Evolutionary conservation across 1,284 basidiomycete genomes (phyloP).

Genomic region (Stereum hirsutum): DNA sequence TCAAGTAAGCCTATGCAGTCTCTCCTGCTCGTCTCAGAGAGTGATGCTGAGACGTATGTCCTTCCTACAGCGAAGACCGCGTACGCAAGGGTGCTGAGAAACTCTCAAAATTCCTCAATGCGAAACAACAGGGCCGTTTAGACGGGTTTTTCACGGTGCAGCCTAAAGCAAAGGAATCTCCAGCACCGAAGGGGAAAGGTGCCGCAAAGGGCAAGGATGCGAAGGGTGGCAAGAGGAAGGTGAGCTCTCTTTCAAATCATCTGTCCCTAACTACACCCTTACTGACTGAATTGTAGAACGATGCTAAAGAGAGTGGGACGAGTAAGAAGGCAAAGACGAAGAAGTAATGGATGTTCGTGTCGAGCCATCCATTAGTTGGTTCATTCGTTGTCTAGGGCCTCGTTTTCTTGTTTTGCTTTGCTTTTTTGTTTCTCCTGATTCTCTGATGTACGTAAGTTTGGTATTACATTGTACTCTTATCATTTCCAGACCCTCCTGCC

Average conservation of each 20-base stretch:
- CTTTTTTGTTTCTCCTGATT: too few relatives aligned
- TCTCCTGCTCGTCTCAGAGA: constrained; percentile 1
- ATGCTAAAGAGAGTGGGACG: constrained; percentile 11
- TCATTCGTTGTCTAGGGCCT: too few relatives aligned
- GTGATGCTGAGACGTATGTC: too few relatives aligned
- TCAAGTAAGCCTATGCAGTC: constrained; percentile 57
- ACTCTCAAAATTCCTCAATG: constrained; percentile 76
- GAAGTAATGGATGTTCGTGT: background rate
- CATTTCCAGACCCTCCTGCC: too few relatives aligned
- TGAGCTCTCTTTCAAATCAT: constrained; percentile 15
- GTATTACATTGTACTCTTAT: too few relatives aligned
- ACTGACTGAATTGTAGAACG: too few relatives aligned
- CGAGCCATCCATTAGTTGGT: too few relatives aligned
- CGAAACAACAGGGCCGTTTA: constrained; percentile 93
- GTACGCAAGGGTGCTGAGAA: constrained; percentile 95
- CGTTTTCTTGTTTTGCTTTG: too few relatives aligned
- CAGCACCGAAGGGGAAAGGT: constrained; percentile 23
- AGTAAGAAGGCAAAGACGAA: constrained; percentile 4
- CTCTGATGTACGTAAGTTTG: too few relatives aligned
- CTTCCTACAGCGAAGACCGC: constrained; percentile 75
- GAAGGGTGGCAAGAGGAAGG: constrained; percentile 65
- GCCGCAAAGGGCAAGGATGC: constrained; percentile 25
- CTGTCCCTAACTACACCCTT: background rate
- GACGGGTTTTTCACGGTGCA: constrained; percentile 91
- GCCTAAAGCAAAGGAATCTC: constrained; percentile 37